A percentile compares a stretch with the other conserved stretches of the same genome.
phyloP scores from a whole-genome alignment of 2,329 filamentous ascomycete genomes.

The Cadophora sp. region DNA sequence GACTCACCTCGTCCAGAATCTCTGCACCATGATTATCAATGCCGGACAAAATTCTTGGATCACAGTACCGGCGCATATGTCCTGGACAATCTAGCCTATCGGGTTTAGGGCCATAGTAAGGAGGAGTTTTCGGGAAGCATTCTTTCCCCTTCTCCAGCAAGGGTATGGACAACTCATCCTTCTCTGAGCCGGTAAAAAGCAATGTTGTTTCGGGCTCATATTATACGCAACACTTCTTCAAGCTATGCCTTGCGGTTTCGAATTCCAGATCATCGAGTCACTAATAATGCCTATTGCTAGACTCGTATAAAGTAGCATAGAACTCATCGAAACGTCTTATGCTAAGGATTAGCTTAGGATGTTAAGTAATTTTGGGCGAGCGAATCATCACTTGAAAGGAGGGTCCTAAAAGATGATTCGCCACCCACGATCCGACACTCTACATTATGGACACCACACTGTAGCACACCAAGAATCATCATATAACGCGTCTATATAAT shows the following conservation, averaged over 20 bases:
- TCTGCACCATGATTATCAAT: neutral
- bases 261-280: neutral
- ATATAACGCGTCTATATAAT: neutral
- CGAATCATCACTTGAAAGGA: neutral
- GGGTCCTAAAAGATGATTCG: neutral
- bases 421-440: neutral
- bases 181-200: neutral
- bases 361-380: neutral
- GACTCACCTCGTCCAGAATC: neutral
- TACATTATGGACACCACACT: neutral
- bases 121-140: neutral
- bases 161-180: constrained; percentile 4
- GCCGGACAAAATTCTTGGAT: neutral
- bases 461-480: neutral
- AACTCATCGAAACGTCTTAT: neutral
- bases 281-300: neutral
- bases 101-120: neutral
- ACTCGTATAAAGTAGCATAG: neutral
- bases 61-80: neutral
- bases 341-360: neutral
- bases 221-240: neutral
- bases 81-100: constrained; percentile 2
- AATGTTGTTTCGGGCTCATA: neutral
- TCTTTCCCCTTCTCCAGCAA: neutral
- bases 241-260: neutral